Base-by-base conservation (phyloP, 805 yeast genomes). In the Cyberlindnera japonica region DNA sequence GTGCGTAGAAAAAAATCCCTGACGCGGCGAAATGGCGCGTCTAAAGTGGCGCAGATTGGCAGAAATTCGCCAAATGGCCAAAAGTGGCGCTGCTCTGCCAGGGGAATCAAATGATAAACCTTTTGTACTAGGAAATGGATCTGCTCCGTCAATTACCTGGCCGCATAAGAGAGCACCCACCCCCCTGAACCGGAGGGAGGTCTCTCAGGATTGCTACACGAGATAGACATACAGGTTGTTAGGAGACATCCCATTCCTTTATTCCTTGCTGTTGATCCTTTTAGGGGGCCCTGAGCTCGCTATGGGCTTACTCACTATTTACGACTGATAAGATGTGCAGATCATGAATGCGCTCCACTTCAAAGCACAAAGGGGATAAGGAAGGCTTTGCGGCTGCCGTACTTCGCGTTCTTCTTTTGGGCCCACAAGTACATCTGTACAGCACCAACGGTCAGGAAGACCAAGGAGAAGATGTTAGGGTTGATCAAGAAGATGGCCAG, bases 341-440 rank as follows among this genome's bases (percentile, higher is more conserved):
- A 12, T 15, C 15, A 13, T 28, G 9, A 25, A 27, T 21, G 33
- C 16, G 12, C 6, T 35, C 5, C 31, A 7, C 10, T 19, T 60
- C 61, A 88, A 43, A 79, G 69, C 23, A 90, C 50, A 54, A 63
- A 87, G 18, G 99, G 99, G 51, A 93, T 67, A 63, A 81, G 69
- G 47, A 86, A 83, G 58, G 88, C 82, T 65, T 89, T 82, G 15
- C 35, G 43, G 54, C 79, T 77, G 55, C 91, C 91, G 62, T 91
- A 93, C 48, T 78, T 76, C 54, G 68, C 70, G 65, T 91, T 95
- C 62, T 88, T 90, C 69, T 87, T 81, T 43, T 77, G 72, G 17
- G 98, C 97, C 97, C 98, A 91, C 39, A 77, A 52, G 67, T 75
- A 81, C 98, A 93, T 91, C 61, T 93, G 96, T 29, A 62, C 73